Conservation (phyloP, 148 eudicot species). For the Dianthus caryophyllus region DNA sequence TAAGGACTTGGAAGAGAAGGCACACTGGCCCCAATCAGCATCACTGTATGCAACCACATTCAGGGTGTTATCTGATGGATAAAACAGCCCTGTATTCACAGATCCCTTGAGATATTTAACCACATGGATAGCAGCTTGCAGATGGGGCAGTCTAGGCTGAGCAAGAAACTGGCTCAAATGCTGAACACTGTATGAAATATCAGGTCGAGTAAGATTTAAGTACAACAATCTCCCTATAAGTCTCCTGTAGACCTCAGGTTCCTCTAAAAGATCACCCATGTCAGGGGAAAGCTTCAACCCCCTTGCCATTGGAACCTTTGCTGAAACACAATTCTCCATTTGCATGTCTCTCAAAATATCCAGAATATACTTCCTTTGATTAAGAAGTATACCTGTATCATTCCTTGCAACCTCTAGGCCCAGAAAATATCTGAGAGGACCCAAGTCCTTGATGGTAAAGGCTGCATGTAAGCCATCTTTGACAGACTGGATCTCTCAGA, state of each 20-base stretch:
- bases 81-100: background rate
- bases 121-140: background rate
- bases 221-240: background rate
- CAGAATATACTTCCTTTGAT: background rate
- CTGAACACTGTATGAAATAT: background rate
- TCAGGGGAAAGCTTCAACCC: too few species aligned
- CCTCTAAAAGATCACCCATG: background rate
- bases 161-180: background rate
- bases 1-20: too few species aligned
- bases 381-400: too few species aligned
- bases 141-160: background rate
- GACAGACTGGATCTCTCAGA: too few species aligned
- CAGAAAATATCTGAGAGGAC: too few species aligned
- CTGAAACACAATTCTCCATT: too few species aligned
- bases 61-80: background rate
- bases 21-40: too few species aligned
- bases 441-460: too few species aligned
- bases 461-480: too few species aligned
- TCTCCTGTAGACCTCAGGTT: background rate
- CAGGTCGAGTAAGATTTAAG: background rate
- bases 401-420: too few species aligned
- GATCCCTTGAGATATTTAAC: background rate
- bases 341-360: background rate
- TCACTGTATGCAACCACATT: background rate
- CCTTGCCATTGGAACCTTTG: too few species aligned